Evolutionary conservation across 2,329 filamentous ascomycete genomes (phyloP), one percentile per base, ranked within the genome.

Genomic region (Arachnopeziza araneosa): DNA sequence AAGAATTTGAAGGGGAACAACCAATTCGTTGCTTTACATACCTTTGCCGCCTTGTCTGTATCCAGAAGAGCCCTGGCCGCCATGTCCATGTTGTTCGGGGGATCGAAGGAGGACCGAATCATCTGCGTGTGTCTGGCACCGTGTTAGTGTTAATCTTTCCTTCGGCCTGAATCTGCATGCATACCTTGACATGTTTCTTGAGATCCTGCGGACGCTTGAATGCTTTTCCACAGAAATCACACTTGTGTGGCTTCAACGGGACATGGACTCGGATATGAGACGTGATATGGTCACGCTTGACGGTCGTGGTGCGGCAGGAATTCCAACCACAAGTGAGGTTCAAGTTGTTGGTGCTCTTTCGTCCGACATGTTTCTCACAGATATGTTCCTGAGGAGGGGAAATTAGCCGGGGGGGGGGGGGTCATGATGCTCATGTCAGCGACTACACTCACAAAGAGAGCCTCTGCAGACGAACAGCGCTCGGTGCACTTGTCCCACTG

Each of bases 121-220:
- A 72, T 98, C 93, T 69, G 93, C 93, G 73, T 98, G 93, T 4
- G 93, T 98, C 86, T 82, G 23, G 9, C 23, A 44, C 4, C 50
- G 24, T 52, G 63, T 55, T 56, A 51, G 23, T 36, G 2, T 19
- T 17, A 14, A 44, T 17, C 10, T 19, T 12, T 19, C 17, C 36
- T 12, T 44, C 36, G 17, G 9, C 17, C 17, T 12, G 17, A 12
- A 14, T 44, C 36, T 14, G 36, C 74, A 64, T 14, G 36, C 74
- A 64, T 74, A 84, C 81, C 80, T 98, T 99, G 76, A 98, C 92
- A 75, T 99, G 95, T 81, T 99, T 99, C 86, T 99, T 98, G 70
- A 99, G 76, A 79, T 99, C 95, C 79, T 99, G 95, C 1, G 95
- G 95, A 36, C 95, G 90, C 85, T 99, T 99, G 83, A 99, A 99